These are phyloP conservation scores for Aureobasidium subglaciale DNA, from an alignment of 2,329 filamentous ascomycete species.

Conservation along the genomic window DNA sequence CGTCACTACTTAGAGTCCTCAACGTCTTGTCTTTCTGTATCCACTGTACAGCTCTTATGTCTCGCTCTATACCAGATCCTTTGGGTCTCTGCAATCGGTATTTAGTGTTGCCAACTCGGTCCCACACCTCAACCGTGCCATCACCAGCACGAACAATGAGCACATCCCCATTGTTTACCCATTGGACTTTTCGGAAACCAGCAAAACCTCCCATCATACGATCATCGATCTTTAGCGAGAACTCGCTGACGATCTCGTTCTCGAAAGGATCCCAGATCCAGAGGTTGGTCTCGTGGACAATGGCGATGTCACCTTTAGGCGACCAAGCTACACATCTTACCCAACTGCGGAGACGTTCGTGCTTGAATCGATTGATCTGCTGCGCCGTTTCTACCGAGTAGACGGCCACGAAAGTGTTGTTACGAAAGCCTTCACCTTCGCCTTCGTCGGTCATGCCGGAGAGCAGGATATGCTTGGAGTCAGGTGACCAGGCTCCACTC, in stretches of 20 bases:
- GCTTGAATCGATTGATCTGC: background rate
- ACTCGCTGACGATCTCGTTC: background rate
- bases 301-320: background rate
- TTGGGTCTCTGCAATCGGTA: background rate
- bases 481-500: background rate
- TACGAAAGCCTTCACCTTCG: background rate
- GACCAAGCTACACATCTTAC: background rate
- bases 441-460: background rate
- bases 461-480: background rate
- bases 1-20: background rate
- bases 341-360: background rate
- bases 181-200: background rate
- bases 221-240: background rate
- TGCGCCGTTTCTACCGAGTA: background rate
- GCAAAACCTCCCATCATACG: background rate
- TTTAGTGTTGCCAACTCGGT: background rate
- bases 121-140: background rate
- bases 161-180: background rate
- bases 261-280: slow-evolving; percentile 8
- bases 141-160: background rate
- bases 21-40: background rate
- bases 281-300: background rate
- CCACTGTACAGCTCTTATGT: background rate
- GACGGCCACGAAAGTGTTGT: background rate
- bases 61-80: background rate